Evolutionary conservation across 495 filamentous ascomycete genomes (phyloP).

Genomic region (Aspergillus haitiensis): DNA sequence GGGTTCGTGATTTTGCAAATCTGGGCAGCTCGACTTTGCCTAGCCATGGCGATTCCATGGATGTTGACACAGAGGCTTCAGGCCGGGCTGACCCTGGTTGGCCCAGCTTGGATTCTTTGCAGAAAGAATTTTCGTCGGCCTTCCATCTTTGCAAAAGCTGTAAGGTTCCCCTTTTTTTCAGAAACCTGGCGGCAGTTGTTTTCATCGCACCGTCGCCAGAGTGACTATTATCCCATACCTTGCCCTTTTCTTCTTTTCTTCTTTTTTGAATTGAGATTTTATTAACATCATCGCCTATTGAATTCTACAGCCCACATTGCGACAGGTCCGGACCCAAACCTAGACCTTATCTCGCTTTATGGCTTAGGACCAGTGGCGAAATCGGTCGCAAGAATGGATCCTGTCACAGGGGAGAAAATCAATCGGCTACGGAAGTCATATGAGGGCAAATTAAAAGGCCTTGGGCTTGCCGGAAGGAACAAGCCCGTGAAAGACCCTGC

Average conservation of each 20-base stretch:
- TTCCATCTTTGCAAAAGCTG: constrained; percentile 54
- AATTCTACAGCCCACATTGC: constrained; percentile 43
- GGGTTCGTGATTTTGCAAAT: constrained; percentile 32
- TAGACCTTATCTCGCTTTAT: constrained; percentile 66
- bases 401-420: constrained; percentile 66
- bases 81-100: constrained; percentile 23
- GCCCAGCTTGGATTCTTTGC: constrained; percentile 44
- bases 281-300: constrained; percentile 44
- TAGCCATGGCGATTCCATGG: constrained; percentile 39
- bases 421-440: constrained; percentile 75
- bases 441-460: constrained; percentile 64
- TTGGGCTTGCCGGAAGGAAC: constrained; percentile 63
- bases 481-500: constrained; percentile 54
- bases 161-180: constrained; percentile 41
- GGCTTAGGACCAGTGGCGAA: constrained; percentile 59
- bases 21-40: constrained; percentile 11
- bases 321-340: constrained; percentile 57
- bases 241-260: no score
- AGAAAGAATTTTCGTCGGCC: constrained; percentile 48
- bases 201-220: constrained; percentile 23
- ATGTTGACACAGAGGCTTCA: constrained; percentile 35
- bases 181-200: constrained; percentile 33
- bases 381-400: constrained; percentile 64
- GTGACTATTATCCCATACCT: constrained; percentile 27
- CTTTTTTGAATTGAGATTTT: constrained; percentile 34